These are phyloP conservation scores for Quercus gilva DNA, from an alignment of 306 rosid genomes.

Conservation along the genomic window DNA sequence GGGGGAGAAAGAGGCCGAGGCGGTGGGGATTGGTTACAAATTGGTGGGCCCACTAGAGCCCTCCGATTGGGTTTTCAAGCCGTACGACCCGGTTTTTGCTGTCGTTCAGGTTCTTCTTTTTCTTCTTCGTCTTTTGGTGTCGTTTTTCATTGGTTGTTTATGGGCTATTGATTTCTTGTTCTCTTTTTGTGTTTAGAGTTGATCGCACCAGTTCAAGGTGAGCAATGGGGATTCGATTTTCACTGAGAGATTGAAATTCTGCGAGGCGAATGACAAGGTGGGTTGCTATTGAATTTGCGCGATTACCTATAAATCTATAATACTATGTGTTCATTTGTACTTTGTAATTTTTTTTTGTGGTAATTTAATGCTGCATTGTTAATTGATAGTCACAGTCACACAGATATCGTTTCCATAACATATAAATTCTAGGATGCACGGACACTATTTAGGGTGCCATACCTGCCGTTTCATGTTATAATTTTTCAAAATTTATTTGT, in stretches of 20 bases:
- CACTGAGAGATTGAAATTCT: constrained; percentile 80
- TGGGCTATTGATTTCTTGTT: background rate
- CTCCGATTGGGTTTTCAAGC: constrained; percentile 57
- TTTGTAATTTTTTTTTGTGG: no score
- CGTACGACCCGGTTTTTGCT: constrained; percentile 71
- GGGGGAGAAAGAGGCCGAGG: constrained; percentile 80
- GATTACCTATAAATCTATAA: background rate
- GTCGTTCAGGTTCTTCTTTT: constrained; percentile 62
- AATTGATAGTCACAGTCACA: background rate
- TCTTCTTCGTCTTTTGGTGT: background rate
- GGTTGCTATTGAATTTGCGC: constrained; percentile 19
- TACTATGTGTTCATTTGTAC: background rate
- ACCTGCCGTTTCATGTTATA: no score
- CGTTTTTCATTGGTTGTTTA: background rate
- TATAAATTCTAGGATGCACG: background rate
- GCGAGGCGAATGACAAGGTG: constrained; percentile 89
- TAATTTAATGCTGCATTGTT: background rate
- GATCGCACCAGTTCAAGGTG: constrained; percentile 93
- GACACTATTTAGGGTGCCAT: no score
- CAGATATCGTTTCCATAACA: background rate
- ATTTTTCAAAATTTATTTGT: no score
- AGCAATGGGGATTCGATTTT: constrained; percentile 85
- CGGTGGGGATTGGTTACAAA: constrained; percentile 66
- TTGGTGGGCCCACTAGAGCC: constrained; percentile 60
- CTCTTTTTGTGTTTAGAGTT: constrained; percentile 43